phyloP scores from a whole-genome alignment of 768 basidiomycete genomes.

The Boletus speciosus region DNA sequence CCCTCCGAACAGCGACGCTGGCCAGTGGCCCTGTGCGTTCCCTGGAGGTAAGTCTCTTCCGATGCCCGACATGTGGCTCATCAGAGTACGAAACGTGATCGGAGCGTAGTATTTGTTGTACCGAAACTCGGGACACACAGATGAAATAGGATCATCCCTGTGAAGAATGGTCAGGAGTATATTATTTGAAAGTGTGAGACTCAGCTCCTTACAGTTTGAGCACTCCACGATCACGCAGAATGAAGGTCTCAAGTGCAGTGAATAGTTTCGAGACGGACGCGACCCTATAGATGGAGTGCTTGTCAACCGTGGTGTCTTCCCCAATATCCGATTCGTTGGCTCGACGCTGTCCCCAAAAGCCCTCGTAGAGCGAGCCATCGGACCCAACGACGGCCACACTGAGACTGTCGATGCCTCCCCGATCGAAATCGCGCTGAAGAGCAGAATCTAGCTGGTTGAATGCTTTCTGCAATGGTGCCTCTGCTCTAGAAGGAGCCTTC shows the following conservation, averaged over 20 bases:
- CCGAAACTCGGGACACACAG: constrained; percentile 20
- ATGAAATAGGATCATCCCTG: constrained; percentile 48
- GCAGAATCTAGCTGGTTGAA: constrained; percentile 4
- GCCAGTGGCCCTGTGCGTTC: constrained; percentile 38
- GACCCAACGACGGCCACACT: constrained; percentile 48
- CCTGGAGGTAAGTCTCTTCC: constrained; percentile 38
- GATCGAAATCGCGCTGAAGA: constrained; percentile 18
- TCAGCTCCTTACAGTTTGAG: constrained; percentile 33
- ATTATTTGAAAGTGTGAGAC: background rate
- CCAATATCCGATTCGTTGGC: constrained; percentile 41
- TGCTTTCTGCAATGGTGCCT: constrained; percentile 5
- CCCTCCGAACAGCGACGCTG: constrained; percentile 26
- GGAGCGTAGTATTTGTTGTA: constrained; percentile 25
- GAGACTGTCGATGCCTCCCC: constrained; percentile 46
- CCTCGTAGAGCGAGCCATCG: constrained; percentile 43
- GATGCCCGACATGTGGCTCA: constrained; percentile 37
- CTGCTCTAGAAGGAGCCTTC: constrained; percentile 12
- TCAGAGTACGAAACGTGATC: constrained; percentile 40
- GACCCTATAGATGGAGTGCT: constrained; percentile 48
- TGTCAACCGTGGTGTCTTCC: constrained; percentile 29
- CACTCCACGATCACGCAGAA: constrained; percentile 45
- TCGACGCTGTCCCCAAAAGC: constrained; percentile 39
- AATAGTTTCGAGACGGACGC: constrained; percentile 54
- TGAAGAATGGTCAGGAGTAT: background rate
- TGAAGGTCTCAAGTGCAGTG: constrained; percentile 44